Evolutionary conservation across 2,329 filamentous ascomycete genomes (phyloP).

Genomic region (Exophiala xenobiotica): DNA sequence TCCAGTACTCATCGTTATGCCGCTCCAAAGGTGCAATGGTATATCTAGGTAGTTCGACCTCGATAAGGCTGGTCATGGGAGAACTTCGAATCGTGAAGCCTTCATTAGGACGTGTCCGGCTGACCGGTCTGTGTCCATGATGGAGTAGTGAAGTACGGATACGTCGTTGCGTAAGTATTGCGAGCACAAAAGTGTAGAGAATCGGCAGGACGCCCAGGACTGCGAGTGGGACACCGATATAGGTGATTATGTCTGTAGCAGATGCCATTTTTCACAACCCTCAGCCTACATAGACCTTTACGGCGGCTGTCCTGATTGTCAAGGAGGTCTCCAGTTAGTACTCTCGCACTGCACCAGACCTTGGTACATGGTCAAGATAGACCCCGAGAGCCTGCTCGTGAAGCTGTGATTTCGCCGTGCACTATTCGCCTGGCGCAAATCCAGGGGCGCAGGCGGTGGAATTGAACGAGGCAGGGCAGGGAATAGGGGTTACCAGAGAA

Average conservation of each 20-base stretch:
- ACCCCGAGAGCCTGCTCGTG: neutral
- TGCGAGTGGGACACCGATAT: conserved; percentile 58
- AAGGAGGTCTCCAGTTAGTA: neutral
- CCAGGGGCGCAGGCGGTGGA: neutral
- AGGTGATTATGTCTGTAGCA: conserved; percentile 55
- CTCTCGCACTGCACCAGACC: neutral
- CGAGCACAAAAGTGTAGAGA: conserved; percentile 63
- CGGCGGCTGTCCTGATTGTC: neutral
- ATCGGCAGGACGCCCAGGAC: conserved; percentile 63
- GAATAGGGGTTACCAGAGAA: too few relatives aligned
- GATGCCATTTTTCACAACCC: too few relatives aligned
- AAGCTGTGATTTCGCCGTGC: too few relatives aligned
- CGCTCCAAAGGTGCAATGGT: conserved; percentile 62
- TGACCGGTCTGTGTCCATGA: conserved; percentile 47
- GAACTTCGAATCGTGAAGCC: conserved; percentile 61
- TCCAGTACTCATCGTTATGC: conserved; percentile 60
- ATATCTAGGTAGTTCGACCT: conserved; percentile 65
- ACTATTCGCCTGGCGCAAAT: neutral
- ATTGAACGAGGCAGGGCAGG: too few relatives aligned
- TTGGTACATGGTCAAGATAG: neutral
- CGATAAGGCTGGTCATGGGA: conserved; percentile 64
- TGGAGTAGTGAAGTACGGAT: conserved; percentile 60
- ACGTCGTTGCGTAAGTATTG: conserved; percentile 59
- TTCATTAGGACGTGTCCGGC: conserved; percentile 30
- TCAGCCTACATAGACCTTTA: too few relatives aligned